These are phyloP conservation scores for Multifurca ochricompacta DNA, from an alignment of 768 basidiomycete genomes.

Conservation along the genomic window DNA sequence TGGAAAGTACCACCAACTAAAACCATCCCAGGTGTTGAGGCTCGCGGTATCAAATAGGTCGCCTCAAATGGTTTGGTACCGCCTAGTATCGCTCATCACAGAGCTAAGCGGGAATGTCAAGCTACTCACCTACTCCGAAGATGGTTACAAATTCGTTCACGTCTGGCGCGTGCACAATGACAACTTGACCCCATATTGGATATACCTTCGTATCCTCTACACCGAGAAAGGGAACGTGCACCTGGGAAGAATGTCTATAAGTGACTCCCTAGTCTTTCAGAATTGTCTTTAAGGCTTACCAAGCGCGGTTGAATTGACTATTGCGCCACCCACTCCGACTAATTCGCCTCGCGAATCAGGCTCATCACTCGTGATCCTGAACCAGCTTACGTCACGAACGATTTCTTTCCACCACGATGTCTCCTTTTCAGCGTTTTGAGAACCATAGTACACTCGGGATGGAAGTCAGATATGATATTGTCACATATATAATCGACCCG, in stretches of 20 bases:
- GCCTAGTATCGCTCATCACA: not conserved
- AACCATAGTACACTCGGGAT: constrained; percentile 28
- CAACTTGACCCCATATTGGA: constrained; percentile 79
- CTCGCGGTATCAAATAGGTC: constrained; percentile 60
- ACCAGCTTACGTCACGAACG: constrained; percentile 31
- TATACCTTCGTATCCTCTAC: constrained; percentile 67
- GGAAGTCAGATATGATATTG: constrained; percentile 24
- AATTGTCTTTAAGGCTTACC: constrained; percentile 29
- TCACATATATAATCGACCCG: not conserved
- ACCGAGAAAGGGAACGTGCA: constrained; percentile 64
- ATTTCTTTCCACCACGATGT: constrained; percentile 35
- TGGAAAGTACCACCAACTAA: constrained; percentile 53
- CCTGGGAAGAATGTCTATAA: constrained; percentile 30
- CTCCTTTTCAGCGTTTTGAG: constrained; percentile 18
- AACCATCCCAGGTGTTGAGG: constrained; percentile 36
- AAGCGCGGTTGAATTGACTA: constrained; percentile 50
- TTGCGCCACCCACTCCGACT: constrained; percentile 30
- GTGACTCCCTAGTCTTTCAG: not conserved
- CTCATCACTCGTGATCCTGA: not conserved
- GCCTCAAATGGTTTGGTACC: constrained; percentile 24
- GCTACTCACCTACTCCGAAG: not conserved
- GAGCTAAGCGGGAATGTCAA: not conserved
- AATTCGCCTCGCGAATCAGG: constrained; percentile 27
- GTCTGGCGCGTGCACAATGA: constrained; percentile 65
- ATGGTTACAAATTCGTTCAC: constrained; percentile 34